Conservation (phyloP, 257 asterid species). For the Ilex asprella region DNA sequence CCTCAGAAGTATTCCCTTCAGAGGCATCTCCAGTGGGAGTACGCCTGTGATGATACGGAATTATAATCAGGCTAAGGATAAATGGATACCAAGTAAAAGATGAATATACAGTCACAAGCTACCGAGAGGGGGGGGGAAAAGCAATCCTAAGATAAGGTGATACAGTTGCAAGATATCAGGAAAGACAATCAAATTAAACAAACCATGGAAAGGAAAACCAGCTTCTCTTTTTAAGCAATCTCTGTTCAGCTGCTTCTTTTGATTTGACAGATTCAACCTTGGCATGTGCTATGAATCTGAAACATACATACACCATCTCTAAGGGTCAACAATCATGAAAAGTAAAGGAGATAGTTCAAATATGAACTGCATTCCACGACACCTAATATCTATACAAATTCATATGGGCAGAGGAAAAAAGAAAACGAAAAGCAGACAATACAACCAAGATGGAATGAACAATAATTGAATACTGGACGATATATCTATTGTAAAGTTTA, state of each 20-base stretch:
- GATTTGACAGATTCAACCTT: slow-evolving; percentile 92
- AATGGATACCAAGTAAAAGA: slow-evolving; percentile 4
- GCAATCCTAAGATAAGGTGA: slow-evolving; percentile 1
- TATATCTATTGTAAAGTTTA: too few species aligned
- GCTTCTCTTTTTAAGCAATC: slow-evolving; percentile 59
- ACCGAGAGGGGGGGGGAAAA: slow-evolving; percentile 5
- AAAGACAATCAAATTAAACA: slow-evolving; percentile 24
- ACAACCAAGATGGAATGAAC: too few species aligned
- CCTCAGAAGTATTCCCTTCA: slow-evolving; percentile 43
- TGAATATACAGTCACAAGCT: slow-evolving; percentile 5
- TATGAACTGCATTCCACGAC: too few species aligned
- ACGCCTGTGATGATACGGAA: slow-evolving; percentile 50
- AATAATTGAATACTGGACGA: too few species aligned
- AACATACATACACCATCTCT: slow-evolving; percentile 1
- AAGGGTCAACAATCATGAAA: background rate
- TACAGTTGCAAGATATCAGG: slow-evolving; percentile 1
- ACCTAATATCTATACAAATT: too few species aligned
- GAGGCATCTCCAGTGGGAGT: slow-evolving; percentile 55
- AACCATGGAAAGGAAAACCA: slow-evolving; percentile 93
- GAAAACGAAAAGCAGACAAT: too few species aligned
- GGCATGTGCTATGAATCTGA: slow-evolving; percentile 97
- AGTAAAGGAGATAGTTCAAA: background rate
- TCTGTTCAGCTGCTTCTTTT: slow-evolving; percentile 90
- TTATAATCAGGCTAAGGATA: slow-evolving; percentile 6
- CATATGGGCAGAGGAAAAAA: too few species aligned